Conservation (phyloP, 2,329 filamentous ascomycete species). For the Paraphoma sp. region DNA sequence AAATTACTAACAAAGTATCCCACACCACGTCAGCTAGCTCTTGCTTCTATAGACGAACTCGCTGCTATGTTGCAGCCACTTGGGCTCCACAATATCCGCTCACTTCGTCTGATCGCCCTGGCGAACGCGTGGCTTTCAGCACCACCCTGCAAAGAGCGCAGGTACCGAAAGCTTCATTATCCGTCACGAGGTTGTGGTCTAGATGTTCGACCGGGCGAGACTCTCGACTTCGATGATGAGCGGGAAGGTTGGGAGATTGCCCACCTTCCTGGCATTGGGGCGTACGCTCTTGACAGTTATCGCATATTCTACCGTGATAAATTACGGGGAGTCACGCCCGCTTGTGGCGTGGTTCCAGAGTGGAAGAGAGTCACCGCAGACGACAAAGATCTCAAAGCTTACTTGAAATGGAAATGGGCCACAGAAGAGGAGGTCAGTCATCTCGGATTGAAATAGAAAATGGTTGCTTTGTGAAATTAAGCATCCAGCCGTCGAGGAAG, state of each 20-base stretch:
- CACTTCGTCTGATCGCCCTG: constrained; percentile 71
- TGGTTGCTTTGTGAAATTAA: too few species aligned
- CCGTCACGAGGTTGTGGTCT: constrained; percentile 22
- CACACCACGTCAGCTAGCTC: constrained; percentile 67
- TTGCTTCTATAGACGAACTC: constrained; percentile 24
- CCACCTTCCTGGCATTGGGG: constrained; percentile 74
- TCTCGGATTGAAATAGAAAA: not conserved
- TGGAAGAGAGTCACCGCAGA: constrained; percentile 85
- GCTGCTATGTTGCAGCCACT: constrained; percentile 28
- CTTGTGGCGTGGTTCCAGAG: constrained; percentile 74
- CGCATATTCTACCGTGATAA: constrained; percentile 89
- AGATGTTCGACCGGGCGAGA: constrained; percentile 55
- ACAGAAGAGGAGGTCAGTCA: not conserved
- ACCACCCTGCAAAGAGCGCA: constrained; percentile 65
- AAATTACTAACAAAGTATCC: constrained; percentile 72
- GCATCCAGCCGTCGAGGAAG: not conserved
- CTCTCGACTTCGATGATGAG: constrained; percentile 40
- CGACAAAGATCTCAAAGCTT: constrained; percentile 90
- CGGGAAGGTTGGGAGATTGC: constrained; percentile 79
- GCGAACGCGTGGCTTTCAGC: constrained; percentile 71
- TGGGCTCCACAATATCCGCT: constrained; percentile 55
- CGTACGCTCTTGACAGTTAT: constrained; percentile 89
- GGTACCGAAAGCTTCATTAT: constrained; percentile 62
- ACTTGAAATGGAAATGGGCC: constrained; percentile 86
- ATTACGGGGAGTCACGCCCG: constrained; percentile 66